Percentiles rank a stretch among this genome's conserved stretches.
phyloP scores from a whole-genome alignment of 208 protist genomes.

The Leishmania aethiopica region DNA sequence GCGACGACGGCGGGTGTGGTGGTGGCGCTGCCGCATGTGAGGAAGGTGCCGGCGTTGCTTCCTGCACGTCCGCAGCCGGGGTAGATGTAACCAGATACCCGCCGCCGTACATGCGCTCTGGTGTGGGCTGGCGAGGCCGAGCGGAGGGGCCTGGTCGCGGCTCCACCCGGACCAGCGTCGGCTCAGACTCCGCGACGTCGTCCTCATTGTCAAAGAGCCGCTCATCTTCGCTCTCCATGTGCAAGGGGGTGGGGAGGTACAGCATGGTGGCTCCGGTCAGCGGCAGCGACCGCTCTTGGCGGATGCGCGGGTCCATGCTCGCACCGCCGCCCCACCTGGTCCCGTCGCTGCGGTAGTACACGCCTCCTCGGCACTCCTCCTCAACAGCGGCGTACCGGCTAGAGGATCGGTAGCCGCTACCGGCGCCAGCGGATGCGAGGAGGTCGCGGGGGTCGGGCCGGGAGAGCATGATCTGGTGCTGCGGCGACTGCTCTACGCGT shows the following conservation, averaged over 20 bases:
- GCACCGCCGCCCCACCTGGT: constrained; percentile 19
- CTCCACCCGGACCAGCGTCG: constrained; percentile 30
- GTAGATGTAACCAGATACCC: constrained; percentile 18
- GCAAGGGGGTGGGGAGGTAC: constrained; percentile 44
- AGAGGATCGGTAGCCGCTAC: constrained; percentile 14
- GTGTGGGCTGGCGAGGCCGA: constrained; percentile 27
- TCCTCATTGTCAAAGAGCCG: constrained; percentile 63
- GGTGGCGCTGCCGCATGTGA: background rate
- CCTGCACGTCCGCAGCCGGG: background rate
- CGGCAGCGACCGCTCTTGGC: constrained; percentile 28
- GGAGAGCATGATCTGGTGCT: constrained; percentile 50
- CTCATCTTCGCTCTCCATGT: constrained; percentile 57
- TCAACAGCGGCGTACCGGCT: constrained; percentile 23
- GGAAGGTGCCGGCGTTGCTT: background rate
- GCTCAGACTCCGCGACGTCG: constrained; percentile 47
- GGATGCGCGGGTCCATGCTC: constrained; percentile 23
- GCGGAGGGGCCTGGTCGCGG: constrained; percentile 13
- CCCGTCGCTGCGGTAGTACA: constrained; percentile 70
- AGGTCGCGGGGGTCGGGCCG: constrained; percentile 41
- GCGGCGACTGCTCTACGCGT: constrained; percentile 71
- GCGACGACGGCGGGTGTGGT: constrained; percentile 8
- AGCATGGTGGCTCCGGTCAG: constrained; percentile 38
- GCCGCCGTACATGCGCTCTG: constrained; percentile 46
- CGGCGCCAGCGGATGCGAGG: constrained; percentile 6
- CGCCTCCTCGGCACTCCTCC: constrained; percentile 31